Evolutionary conservation across 2,329 filamentous ascomycete genomes (phyloP).

Genomic region (Fusarium drepaniforme): DNA sequence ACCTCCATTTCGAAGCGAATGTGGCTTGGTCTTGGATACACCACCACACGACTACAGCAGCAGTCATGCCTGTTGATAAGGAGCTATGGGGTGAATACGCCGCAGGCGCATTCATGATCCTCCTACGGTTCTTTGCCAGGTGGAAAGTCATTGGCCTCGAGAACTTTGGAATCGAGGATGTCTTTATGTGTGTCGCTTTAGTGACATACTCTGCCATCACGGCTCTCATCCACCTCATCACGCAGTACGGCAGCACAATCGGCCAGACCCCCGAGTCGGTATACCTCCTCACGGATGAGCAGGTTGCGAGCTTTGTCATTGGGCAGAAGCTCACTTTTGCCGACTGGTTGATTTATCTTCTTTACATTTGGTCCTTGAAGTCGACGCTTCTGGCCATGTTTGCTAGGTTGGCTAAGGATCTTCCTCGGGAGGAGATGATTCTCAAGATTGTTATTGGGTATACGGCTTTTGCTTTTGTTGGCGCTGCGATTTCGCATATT

Average conservation of each 20-base stretch:
- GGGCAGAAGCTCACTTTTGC: conserved; percentile 10
- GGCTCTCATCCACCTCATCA: conserved; percentile 1
- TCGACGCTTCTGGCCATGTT: background rate
- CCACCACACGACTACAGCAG: background rate
- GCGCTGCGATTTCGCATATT: background rate
- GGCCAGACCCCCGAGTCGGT: conserved; percentile 11
- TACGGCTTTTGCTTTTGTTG: background rate
- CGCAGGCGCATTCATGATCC: background rate
- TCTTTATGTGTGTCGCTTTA: background rate
- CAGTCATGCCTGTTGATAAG: background rate
- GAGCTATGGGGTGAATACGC: conserved; percentile 7
- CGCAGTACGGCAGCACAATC: background rate
- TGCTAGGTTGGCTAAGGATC: background rate
- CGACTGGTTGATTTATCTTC: background rate
- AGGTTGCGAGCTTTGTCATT: background rate
- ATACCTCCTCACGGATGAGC: background rate
- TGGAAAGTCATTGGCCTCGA: background rate
- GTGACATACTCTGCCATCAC: background rate
- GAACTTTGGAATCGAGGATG: background rate
- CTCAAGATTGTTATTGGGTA: background rate
- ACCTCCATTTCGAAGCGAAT: background rate
- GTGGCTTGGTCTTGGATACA: background rate
- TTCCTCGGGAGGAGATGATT: background rate
- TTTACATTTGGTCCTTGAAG: conserved; percentile 9
- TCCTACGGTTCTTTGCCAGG: background rate